Evolutionary conservation across 805 yeast genomes (phyloP).

Genomic region (Jamesozyma gamospora): DNA sequence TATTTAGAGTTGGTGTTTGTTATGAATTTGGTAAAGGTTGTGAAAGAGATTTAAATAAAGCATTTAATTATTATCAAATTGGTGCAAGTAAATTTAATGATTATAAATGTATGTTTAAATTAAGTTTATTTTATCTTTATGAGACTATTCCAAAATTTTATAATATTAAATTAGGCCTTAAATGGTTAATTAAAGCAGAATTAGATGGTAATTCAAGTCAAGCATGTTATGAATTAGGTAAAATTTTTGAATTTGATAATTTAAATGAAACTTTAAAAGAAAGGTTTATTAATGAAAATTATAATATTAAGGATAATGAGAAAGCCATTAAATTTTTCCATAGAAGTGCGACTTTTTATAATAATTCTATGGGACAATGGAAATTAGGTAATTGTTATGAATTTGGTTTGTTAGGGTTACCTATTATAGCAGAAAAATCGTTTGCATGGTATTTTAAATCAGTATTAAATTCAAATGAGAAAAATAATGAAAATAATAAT

Average conservation of each 20-base stretch:
- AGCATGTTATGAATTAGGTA: conserved; percentile 49
- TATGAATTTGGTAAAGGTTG: conserved; percentile 45
- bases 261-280: conserved; percentile 18
- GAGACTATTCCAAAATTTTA: neutral
- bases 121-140: conserved; percentile 53
- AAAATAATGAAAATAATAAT: neutral
- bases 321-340: conserved; percentile 44
- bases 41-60: conserved; percentile 34
- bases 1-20: conserved; percentile 63
- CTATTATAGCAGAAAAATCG: conserved; percentile 45
- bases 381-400: conserved; percentile 65
- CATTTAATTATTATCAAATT: conserved; percentile 43
- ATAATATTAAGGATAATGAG: conserved; percentile 22
- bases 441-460: conserved; percentile 69
- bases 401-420: conserved; percentile 48
- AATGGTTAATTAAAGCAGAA: conserved; percentile 45
- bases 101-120: conserved; percentile 58
- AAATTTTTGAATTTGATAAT: conserved; percentile 40
- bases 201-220: conserved; percentile 34
- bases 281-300: conserved; percentile 2
- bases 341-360: conserved; percentile 46
- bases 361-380: conserved; percentile 59
- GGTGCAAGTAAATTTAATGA: conserved; percentile 56
- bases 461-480: conserved; percentile 29
- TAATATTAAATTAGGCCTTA: conserved; percentile 28